Evolutionary conservation across 2,329 filamentous ascomycete genomes (phyloP).

Genomic region (Harringtonia aguacate): DNA sequence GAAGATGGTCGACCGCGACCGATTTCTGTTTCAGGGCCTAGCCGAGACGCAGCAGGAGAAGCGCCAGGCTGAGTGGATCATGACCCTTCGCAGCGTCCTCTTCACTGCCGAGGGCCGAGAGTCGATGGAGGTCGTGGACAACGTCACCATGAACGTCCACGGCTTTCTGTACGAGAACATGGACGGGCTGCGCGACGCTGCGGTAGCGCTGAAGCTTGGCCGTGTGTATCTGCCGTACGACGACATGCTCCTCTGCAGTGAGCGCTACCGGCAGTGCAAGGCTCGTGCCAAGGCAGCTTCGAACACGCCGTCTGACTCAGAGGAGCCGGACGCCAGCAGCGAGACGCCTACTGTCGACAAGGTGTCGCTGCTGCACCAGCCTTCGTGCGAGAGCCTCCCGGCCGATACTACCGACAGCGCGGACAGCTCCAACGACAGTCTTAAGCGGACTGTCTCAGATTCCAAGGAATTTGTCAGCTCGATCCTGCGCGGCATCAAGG

Average conservation of each 20-base stretch:
- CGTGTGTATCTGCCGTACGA: constrained; percentile 86
- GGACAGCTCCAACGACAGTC: constrained; percentile 36
- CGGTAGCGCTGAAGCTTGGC: constrained; percentile 82
- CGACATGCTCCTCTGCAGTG: constrained; percentile 58
- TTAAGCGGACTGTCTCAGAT: constrained; percentile 78
- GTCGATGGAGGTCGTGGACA: constrained; percentile 79
- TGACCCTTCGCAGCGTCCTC: constrained; percentile 73
- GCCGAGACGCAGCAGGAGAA: constrained; percentile 43
- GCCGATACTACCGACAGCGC: background rate
- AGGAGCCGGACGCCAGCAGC: constrained; percentile 13
- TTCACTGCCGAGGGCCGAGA: constrained; percentile 81
- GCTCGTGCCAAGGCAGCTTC: constrained; percentile 15
- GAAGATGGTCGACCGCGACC: constrained; percentile 83
- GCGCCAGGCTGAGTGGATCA: constrained; percentile 86
- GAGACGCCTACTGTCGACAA: too few species aligned
- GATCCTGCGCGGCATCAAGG: constrained; percentile 83
- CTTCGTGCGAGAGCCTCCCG: background rate
- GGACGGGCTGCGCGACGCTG: constrained; percentile 81
- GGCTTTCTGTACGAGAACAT: constrained; percentile 77
- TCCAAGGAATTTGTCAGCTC: constrained; percentile 89
- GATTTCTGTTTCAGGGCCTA: constrained; percentile 74
- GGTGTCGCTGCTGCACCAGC: too few species aligned
- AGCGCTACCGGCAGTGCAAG: constrained; percentile 40
- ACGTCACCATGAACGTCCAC: constrained; percentile 80
- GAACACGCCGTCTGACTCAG: constrained; percentile 26